These are phyloP conservation scores for Albatrellus sp. DNA, from an alignment of 1,284 basidiomycete genomes.

Conservation along the genomic window DNA sequence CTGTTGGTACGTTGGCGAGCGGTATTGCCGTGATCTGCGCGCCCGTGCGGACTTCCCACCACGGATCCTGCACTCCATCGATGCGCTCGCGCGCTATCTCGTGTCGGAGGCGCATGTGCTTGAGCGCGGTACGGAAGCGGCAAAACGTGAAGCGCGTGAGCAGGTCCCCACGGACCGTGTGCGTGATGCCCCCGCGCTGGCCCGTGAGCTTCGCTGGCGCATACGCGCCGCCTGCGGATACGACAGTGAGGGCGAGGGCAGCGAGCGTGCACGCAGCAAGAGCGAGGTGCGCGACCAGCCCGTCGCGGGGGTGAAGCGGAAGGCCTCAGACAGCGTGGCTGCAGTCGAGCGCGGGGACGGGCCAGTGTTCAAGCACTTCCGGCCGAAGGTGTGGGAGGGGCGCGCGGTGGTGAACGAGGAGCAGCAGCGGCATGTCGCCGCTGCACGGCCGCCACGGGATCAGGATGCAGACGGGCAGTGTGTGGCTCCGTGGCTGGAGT, in stretches of 20 bases:
- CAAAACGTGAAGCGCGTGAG: constrained; percentile 64
- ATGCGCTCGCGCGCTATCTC: constrained; percentile 64
- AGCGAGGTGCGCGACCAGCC: constrained; percentile 13
- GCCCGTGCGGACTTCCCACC: constrained; percentile 43
- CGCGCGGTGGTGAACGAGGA: constrained; percentile 16
- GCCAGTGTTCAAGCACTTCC: constrained; percentile 48
- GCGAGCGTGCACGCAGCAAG: constrained; percentile 14
- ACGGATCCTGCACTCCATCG: constrained; percentile 63
- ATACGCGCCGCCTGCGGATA: constrained; percentile 53
- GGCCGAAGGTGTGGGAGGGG: constrained; percentile 51
- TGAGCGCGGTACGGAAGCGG: constrained; percentile 49
- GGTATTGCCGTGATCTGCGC: constrained; percentile 63
- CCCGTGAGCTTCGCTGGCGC: constrained; percentile 76
- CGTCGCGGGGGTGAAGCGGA: constrained; percentile 36
- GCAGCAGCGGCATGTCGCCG: constrained; percentile 26
- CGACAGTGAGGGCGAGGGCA: constrained; percentile 56
- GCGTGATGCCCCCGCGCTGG: constrained; percentile 66
- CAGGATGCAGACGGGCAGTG: constrained; percentile 12
- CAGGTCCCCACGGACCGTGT: constrained; percentile 72
- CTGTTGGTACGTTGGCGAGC: constrained; percentile 84
- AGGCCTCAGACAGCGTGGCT: constrained; percentile 29
- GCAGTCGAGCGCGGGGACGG: constrained; percentile 13
- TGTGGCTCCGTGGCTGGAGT: constrained; percentile 25
- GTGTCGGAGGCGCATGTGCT: constrained; percentile 63
- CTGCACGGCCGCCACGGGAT: constrained; percentile 21